Evolutionary conservation across 208 protist genomes (phyloP).

Genomic region (Acanthamoeba culbertsoni): DNA sequence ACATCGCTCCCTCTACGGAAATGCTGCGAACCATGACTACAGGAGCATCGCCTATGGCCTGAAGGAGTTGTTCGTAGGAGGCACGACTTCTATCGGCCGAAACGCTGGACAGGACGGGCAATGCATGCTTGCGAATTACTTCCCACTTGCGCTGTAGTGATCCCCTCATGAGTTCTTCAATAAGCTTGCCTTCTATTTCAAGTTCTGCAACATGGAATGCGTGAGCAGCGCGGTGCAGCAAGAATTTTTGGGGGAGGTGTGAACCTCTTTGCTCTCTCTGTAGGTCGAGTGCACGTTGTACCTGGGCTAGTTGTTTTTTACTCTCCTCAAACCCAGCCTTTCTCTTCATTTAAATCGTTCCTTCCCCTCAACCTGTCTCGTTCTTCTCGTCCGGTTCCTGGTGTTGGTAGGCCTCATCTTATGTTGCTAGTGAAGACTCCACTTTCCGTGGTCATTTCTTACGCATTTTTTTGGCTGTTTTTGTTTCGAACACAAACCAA

Average conservation of each 20-base stretch:
- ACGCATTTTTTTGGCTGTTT: too few species aligned
- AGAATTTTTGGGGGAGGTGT: background rate
- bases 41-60: slow-evolving; percentile 43
- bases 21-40: slow-evolving; percentile 37
- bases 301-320: background rate
- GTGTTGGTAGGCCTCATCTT: too few species aligned
- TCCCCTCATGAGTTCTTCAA: background rate
- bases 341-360: background rate
- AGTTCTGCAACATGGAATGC: background rate
- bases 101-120: background rate
- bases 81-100: background rate
- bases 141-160: background rate
- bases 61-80: background rate
- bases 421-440: too few species aligned
- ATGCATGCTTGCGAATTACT: background rate
- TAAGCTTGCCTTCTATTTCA: background rate
- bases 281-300: background rate
- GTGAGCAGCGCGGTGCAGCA: too few species aligned
- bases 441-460: too few species aligned
- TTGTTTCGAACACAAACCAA: too few species aligned
- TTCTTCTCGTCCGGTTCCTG: too few species aligned
- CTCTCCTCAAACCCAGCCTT: background rate
- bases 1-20: background rate
- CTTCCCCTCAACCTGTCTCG: too few species aligned
- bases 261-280: background rate